These are phyloP conservation scores for Musa schizocarpa DNA, from an alignment of 176 grass and related monocot species.

Conservation along the genomic window DNA sequence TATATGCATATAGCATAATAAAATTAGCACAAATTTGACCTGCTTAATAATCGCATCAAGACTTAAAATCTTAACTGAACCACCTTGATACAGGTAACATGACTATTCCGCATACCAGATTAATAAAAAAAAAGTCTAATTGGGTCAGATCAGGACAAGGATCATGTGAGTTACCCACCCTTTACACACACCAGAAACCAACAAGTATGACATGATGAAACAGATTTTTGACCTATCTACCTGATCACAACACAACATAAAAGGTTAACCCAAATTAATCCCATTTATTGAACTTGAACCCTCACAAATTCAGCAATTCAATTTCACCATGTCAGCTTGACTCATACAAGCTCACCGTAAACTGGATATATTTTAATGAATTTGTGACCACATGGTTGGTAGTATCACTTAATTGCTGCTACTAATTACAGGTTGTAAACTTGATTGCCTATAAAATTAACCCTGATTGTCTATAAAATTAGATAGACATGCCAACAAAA, in stretches of 20 bases:
- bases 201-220: background rate
- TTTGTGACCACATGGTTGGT: background rate
- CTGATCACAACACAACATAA: background rate
- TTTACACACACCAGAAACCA: background rate
- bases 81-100: background rate
- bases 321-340: too few species aligned
- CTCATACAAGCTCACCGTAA: background rate
- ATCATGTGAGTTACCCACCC: background rate
- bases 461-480: too few species aligned
- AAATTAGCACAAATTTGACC: too few species aligned
- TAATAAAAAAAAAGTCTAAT: background rate
- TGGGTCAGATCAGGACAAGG: background rate
- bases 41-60: too few species aligned
- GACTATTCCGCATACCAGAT: background rate
- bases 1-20: too few species aligned
- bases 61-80: background rate
- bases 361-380: background rate
- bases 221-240: background rate
- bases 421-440: background rate
- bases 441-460: background rate
- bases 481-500: background rate
- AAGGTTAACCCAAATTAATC: background rate
- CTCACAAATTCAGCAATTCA: too few species aligned
- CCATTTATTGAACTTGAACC: background rate
- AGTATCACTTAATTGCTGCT: background rate